These are phyloP conservation scores for Bjerkandera adusta DNA, from an alignment of 1,284 basidiomycete species.

Conservation along the genomic window DNA sequence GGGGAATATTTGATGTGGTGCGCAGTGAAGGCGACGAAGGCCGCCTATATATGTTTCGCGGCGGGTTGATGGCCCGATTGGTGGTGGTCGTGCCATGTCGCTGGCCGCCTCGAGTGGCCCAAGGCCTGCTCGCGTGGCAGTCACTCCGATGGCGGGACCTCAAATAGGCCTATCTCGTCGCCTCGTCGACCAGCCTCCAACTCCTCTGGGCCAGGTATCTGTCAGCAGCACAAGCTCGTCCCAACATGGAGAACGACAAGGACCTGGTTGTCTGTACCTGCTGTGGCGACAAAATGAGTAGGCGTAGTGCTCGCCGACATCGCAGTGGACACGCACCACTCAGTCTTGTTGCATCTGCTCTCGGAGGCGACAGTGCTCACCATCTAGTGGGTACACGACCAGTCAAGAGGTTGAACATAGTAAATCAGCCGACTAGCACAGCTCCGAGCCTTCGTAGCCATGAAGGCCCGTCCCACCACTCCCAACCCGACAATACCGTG, in stretches of 20 bases:
- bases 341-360: neutral
- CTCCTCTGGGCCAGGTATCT: neutral
- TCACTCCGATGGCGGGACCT: neutral
- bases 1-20: no score
- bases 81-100: no score
- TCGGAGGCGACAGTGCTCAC: neutral
- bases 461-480: no score
- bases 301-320: neutral
- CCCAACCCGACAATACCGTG: no score
- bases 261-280: neutral
- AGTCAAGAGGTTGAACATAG: no score
- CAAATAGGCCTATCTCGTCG: neutral
- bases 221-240: neutral
- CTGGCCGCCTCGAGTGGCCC: no score
- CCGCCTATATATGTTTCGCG: no score
- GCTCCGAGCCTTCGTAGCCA: no score
- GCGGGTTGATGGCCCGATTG: no score
- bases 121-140: neutral
- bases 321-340: neutral
- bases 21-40: no score
- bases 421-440: no score
- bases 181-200: neutral
- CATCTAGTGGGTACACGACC: neutral
- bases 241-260: neutral
- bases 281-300: neutral